Percentiles rank a stretch among this genome's conserved stretches.
Conservation (phyloP, 106 monocot species). For the Allium fistulosum region DNA sequence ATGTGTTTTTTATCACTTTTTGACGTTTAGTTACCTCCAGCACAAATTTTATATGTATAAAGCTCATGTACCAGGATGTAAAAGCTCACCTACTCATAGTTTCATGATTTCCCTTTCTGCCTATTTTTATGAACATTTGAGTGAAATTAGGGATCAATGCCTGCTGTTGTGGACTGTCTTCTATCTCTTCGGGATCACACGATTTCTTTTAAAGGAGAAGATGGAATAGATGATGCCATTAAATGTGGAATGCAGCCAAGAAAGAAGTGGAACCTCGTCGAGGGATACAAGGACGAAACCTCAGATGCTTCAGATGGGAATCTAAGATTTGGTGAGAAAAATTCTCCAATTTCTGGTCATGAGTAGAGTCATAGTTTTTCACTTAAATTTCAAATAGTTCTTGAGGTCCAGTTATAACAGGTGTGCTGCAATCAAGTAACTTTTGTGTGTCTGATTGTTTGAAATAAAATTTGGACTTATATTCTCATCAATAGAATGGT, state of each 20-base stretch:
- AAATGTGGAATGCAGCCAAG: conserved; percentile 15
- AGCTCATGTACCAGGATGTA: no score
- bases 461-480: no score
- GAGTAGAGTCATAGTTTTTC: conserved; percentile 19
- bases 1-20: no score
- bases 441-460: no score
- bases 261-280: conserved; percentile 34
- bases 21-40: no score
- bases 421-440: neutral
- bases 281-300: conserved; percentile 11
- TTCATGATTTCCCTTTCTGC: neutral
- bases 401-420: conserved; percentile 15
- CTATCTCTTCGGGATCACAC: conserved; percentile 40
- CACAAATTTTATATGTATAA: no score
- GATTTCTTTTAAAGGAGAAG: conserved; percentile 9
- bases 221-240: conserved; percentile 6
- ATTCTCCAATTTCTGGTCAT: conserved; percentile 10
- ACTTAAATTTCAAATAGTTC: neutral
- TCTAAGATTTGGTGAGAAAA: conserved; percentile 4
- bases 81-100: neutral
- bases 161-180: conserved; percentile 56
- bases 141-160: conserved; percentile 53
- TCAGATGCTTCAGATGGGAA: conserved; percentile 12
- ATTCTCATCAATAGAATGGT: no score
- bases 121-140: conserved; percentile 1